Percentiles rank a stretch among this genome's conserved stretches.
Conservation (phyloP, 1,139 yeast genomes). For the Scheffersomyces cryptocercus region DNA sequence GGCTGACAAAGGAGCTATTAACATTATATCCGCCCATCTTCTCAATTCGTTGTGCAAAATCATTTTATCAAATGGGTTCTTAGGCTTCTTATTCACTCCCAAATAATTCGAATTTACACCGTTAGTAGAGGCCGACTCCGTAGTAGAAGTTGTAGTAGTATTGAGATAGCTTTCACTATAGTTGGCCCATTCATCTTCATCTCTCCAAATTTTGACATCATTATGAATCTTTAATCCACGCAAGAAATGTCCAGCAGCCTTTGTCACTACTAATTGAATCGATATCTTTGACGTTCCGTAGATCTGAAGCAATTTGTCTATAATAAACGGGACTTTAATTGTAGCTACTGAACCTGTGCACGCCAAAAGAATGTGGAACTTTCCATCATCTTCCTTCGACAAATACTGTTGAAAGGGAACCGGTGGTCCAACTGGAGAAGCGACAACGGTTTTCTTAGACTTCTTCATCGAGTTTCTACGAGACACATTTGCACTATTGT, state of each 20-base stretch:
- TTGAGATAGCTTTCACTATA: constrained; percentile 37
- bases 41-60: constrained; percentile 85
- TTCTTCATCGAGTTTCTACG: constrained; percentile 12
- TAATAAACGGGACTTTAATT: constrained; percentile 83
- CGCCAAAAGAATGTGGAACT: constrained; percentile 82
- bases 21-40: constrained; percentile 92
- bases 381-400: constrained; percentile 72
- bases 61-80: constrained; percentile 42
- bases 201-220: constrained; percentile 90
- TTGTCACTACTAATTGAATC: constrained; percentile 84
- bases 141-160: constrained; percentile 12
- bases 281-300: constrained; percentile 72
- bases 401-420: constrained; percentile 75
- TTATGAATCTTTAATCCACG: constrained; percentile 76
- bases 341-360: constrained; percentile 98
- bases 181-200: constrained; percentile 84
- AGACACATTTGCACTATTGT: constrained; percentile 2
- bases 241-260: constrained; percentile 79
- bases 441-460: constrained; percentile 33
- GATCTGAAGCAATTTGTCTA: constrained; percentile 75
- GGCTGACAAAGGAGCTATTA: constrained; percentile 92
- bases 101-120: constrained; percentile 1
- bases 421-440: constrained; percentile 65
- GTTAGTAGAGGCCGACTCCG: constrained; percentile 2
- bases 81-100: constrained; percentile 26